Percentiles rank a stretch among this genome's conserved stretches.
Evolutionary conservation across 2,329 filamentous ascomycete genomes (phyloP).

Genomic region (Berkeleyomyces rouxiae): DNA sequence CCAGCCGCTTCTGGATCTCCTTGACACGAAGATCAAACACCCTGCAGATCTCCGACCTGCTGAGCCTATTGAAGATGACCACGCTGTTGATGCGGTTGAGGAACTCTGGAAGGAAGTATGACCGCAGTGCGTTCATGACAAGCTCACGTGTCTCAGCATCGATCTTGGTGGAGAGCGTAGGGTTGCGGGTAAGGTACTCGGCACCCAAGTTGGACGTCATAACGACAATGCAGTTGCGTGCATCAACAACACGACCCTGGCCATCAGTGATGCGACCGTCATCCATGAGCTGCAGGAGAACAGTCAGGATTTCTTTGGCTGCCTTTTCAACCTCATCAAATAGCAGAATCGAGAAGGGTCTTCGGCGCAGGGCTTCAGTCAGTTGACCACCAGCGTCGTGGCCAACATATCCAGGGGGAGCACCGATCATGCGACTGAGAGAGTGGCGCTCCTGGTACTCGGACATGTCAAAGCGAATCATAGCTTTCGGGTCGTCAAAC

Average conservation of each 20-base stretch:
- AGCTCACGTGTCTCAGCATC: constrained; percentile 73
- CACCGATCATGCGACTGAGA: constrained; percentile 92
- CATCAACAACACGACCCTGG: constrained; percentile 86
- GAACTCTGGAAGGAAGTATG: constrained; percentile 97
- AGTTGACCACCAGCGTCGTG: constrained; percentile 93
- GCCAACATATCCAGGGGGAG: constrained; percentile 89
- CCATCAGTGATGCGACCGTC: constrained; percentile 97
- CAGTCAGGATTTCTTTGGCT: constrained; percentile 90
- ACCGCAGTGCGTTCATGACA: constrained; percentile 77
- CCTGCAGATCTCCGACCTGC: constrained; percentile 73
- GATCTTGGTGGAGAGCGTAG: constrained; percentile 64
- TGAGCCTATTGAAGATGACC: constrained; percentile 97
- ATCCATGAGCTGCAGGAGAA: constrained; percentile 98
- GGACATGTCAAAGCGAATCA: constrained; percentile 99
- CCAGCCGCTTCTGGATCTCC: constrained; percentile 87
- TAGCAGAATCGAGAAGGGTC: constrained; percentile 91
- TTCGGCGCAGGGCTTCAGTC: constrained; percentile 81
- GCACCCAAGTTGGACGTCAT: constrained; percentile 98
- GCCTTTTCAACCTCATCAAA: constrained; percentile 99
- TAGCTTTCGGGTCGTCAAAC: constrained; percentile 90
- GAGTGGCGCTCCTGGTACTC: constrained; percentile 97
- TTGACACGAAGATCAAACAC: constrained; percentile 80
- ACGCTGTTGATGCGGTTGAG: constrained; percentile 92
- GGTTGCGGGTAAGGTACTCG: constrained; percentile 73
- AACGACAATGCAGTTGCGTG: constrained; percentile 95